Evolutionary conservation across 495 filamentous ascomycete species (phyloP).

Genomic region (Daldinia decipiens): DNA sequence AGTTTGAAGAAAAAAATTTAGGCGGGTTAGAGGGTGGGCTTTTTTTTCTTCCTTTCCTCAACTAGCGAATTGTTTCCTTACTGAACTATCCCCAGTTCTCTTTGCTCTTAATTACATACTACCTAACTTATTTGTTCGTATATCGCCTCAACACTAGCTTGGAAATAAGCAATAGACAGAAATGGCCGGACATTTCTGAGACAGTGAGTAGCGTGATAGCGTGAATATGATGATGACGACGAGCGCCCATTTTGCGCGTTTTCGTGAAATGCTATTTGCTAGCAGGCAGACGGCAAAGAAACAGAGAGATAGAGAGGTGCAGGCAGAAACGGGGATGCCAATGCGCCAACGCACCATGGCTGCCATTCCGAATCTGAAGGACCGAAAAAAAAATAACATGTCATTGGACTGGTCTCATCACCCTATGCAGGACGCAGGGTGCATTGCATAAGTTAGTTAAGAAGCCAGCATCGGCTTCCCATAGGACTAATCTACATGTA

Average conservation of each 20-base stretch:
- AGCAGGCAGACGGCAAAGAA: slow-evolving; percentile 26
- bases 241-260: slow-evolving; percentile 26
- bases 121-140: slow-evolving; percentile 12
- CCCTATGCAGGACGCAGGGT: slow-evolving; percentile 29
- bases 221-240: slow-evolving; percentile 30
- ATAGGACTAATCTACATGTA: slow-evolving; percentile 19
- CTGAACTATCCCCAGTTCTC: slow-evolving; percentile 25
- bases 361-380: slow-evolving; percentile 30
- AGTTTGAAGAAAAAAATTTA: slow-evolving; percentile 17
- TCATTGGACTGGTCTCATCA: slow-evolving; percentile 32
- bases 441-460: slow-evolving; percentile 32
- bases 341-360: slow-evolving; percentile 40
- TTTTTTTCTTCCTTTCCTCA: not conserved
- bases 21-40: not conserved
- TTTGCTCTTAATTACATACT: slow-evolving; percentile 14
- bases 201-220: slow-evolving; percentile 20
- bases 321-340: slow-evolving; percentile 27
- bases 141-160: slow-evolving; percentile 20
- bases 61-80: slow-evolving; percentile 19
- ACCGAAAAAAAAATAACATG: slow-evolving; percentile 9
- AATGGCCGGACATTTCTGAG: slow-evolving; percentile 22
- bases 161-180: slow-evolving; percentile 19
- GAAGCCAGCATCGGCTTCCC: slow-evolving; percentile 20
- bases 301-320: slow-evolving; percentile 27
- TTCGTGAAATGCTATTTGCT: slow-evolving; percentile 34